Percentiles rank a stretch among this genome's conserved stretches.
Evolutionary conservation across 139 green algal genomes (phyloP).

Genomic region (Micractinium conductrix): DNA sequence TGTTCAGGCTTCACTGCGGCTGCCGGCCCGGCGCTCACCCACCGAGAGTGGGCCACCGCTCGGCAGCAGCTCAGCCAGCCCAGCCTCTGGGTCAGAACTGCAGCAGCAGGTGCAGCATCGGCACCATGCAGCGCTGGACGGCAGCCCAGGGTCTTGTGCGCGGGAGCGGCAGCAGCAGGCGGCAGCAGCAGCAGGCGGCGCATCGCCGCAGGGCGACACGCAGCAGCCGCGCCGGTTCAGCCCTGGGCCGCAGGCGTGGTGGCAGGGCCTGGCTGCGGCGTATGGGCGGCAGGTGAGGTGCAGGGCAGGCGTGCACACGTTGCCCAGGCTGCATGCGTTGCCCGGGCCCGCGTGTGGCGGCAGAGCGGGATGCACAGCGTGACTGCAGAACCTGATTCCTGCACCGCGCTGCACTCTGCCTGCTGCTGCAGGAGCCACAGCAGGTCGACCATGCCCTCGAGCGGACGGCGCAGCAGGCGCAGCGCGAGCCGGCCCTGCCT

Average conservation of each 20-base stretch:
- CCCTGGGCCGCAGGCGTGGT: background rate
- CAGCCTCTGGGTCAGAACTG: background rate
- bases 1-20: background rate
- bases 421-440: too few species aligned
- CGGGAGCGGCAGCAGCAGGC: background rate
- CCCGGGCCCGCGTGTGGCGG: too few species aligned
- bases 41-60: background rate
- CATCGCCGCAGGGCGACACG: background rate
- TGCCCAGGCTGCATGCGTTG: too few species aligned
- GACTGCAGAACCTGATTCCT: too few species aligned
- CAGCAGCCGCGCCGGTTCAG: background rate
- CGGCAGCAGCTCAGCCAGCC: background rate
- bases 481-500: background rate
- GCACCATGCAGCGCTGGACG: background rate
- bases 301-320: too few species aligned
- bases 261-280: background rate
- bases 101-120: background rate
- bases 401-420: too few species aligned
- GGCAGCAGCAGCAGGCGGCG: background rate
- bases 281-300: background rate
- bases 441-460: too few species aligned
- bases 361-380: too few species aligned
- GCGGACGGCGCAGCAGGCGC: background rate
- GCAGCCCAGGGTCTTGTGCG: too few species aligned
- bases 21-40: conserved; percentile 3